Evolutionary conservation across 108 stramenopile genomes (phyloP).

Genomic region (Cylindrotheca fusiformis): DNA sequence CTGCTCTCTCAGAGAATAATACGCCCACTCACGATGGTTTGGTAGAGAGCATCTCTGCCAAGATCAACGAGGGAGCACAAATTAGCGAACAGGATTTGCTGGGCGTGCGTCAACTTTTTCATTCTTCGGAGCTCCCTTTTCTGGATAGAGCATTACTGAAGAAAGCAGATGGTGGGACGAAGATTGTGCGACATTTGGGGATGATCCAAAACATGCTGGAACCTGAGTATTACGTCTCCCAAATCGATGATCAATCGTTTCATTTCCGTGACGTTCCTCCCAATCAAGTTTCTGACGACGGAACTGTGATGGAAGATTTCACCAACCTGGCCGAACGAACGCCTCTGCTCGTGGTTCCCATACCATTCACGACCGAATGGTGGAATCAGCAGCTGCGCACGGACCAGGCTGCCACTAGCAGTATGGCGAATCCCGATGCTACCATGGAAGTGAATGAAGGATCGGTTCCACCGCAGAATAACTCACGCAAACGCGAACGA

Average conservation of each 20-base stretch:
- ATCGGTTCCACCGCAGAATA: too few species aligned
- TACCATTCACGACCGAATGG: slow-evolving; percentile 37
- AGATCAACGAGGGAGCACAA: neutral
- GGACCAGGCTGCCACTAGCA: neutral
- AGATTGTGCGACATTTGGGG: slow-evolving; percentile 19
- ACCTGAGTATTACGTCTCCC: slow-evolving; percentile 43
- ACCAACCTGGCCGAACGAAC: slow-evolving; percentile 31
- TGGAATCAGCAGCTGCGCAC: neutral
- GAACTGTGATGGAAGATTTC: neutral
- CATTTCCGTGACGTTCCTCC: slow-evolving; percentile 21
- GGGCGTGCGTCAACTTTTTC: neutral
- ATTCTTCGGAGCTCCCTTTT: neutral
- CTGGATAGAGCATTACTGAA: slow-evolving; percentile 20
- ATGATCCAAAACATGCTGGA: slow-evolving; percentile 67
- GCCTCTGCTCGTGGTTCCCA: slow-evolving; percentile 39
- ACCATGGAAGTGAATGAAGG: too few species aligned
- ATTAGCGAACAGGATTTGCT: slow-evolving; percentile 1
- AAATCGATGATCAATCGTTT: slow-evolving; percentile 10
- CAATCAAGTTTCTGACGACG: neutral
- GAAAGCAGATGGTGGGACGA: neutral
- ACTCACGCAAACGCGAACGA: slow-evolving; percentile 10
- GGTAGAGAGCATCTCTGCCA: neutral
- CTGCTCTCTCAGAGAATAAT: neutral
- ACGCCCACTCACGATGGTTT: neutral
- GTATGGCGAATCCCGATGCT: neutral